Conservation (phyloP, 2,329 filamentous ascomycete species). For the Pseudopyrenochaeta lycopersici region DNA sequence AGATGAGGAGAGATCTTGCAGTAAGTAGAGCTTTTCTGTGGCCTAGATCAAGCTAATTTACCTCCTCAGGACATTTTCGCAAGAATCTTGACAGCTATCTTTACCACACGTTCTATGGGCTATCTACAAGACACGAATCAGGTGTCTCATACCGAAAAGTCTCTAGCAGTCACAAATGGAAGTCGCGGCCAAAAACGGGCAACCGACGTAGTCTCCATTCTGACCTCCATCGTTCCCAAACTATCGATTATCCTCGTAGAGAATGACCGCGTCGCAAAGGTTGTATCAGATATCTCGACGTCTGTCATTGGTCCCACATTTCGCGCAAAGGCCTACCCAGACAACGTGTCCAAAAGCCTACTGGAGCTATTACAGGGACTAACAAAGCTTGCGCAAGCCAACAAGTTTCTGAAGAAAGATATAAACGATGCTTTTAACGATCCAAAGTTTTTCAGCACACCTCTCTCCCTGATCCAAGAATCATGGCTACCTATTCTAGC, state of each 20-base stretch:
- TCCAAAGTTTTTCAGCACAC: slow-evolving; percentile 79
- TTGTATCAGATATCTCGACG: slow-evolving; percentile 81
- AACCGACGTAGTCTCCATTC: slow-evolving; percentile 77
- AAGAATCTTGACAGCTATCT: slow-evolving; percentile 87
- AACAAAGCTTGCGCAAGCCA: slow-evolving; percentile 77
- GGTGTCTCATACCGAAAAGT: slow-evolving; percentile 36
- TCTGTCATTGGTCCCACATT: slow-evolving; percentile 84
- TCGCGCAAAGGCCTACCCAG: slow-evolving; percentile 85
- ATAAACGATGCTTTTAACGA: slow-evolving; percentile 93
- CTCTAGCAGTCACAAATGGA: slow-evolving; percentile 37
- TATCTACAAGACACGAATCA: slow-evolving; percentile 68
- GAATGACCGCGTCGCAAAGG: slow-evolving; percentile 80
- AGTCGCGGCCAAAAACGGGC: slow-evolving; percentile 53
- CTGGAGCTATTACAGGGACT: slow-evolving; percentile 80
- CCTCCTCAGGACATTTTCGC: slow-evolving; percentile 80
- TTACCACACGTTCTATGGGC: slow-evolving; percentile 84
- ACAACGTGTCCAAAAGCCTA: slow-evolving; percentile 77
- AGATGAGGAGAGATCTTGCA: slow-evolving; percentile 88
- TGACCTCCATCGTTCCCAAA: slow-evolving; percentile 80
- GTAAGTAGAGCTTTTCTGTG: slow-evolving; percentile 62
- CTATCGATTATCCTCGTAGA: slow-evolving; percentile 86
- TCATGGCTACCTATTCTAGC: slow-evolving; percentile 85
- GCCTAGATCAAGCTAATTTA: not conserved
- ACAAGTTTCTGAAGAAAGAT: slow-evolving; percentile 94
- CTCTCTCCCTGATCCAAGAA: slow-evolving; percentile 69